Conservation (phyloP, 768 basidiomycete species). For the Cystofilobasidium macerans region DNA sequence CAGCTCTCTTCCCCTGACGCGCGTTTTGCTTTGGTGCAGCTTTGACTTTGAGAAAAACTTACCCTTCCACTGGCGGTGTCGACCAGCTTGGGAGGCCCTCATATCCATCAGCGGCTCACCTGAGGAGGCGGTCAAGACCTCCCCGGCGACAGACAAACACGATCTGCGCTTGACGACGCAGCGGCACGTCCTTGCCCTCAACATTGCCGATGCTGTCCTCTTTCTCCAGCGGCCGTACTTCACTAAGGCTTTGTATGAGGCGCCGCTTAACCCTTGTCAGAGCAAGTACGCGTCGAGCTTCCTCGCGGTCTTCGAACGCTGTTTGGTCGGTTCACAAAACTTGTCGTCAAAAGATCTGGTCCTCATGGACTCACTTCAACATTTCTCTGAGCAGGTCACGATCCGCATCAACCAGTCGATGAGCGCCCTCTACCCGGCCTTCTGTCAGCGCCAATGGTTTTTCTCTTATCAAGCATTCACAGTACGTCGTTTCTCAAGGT, state of each 20-base stretch:
- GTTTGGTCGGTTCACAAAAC: not conserved
- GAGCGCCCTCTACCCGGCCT: not conserved
- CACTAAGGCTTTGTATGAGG: not conserved
- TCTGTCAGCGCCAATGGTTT: not conserved
- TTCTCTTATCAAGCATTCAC: not conserved
- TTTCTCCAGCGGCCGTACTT: constrained; percentile 6
- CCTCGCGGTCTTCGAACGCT: constrained; percentile 1
- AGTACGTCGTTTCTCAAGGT: not conserved
- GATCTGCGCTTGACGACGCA: not conserved
- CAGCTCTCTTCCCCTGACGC: not conserved
- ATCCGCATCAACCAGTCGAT: not conserved
- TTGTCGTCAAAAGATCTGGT: no score
- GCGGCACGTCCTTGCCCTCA: not conserved
- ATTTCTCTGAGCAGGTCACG: no score
- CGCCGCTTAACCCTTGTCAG: not conserved
- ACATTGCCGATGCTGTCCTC: not conserved
- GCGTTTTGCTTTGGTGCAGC: not conserved
- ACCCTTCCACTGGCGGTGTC: not conserved
- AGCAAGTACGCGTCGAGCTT: constrained; percentile 4
- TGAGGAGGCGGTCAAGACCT: not conserved
- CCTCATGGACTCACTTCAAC: no score
- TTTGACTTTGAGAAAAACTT: not conserved
- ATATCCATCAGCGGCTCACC: not conserved
- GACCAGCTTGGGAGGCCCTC: not conserved
- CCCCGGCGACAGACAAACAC: not conserved